These are phyloP conservation scores for Carpinus fangiana DNA, from an alignment of 306 rosid genomes.

Conservation along the genomic window DNA sequence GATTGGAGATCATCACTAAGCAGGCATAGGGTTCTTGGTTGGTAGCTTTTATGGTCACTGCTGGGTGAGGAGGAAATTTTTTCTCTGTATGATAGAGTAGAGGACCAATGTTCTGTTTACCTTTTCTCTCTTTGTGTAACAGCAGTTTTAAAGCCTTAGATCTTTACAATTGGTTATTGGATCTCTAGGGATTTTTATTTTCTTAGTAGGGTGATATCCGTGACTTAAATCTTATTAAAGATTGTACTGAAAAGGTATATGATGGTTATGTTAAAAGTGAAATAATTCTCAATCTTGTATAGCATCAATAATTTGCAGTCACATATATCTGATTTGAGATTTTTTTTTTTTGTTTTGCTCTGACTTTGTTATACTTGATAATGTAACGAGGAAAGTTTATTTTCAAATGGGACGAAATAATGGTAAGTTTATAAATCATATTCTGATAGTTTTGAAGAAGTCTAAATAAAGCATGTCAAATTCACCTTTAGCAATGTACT, in stretches of 20 bases:
- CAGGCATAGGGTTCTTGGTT: constrained; percentile 24
- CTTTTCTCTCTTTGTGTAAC: constrained; percentile 33
- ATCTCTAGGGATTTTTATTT: constrained; percentile 19
- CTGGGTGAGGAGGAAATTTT: constrained; percentile 20
- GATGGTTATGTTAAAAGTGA: constrained; percentile 12
- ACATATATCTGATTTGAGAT: constrained; percentile 16
- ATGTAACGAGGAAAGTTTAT: not conserved
- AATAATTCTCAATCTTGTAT: constrained; percentile 20
- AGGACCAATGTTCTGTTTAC: constrained; percentile 24
- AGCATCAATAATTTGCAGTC: constrained; percentile 7
- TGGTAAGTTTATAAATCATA: constrained; percentile 13
- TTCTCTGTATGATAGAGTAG: constrained; percentile 27
- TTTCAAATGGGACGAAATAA: constrained; percentile 18
- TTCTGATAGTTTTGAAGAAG: not conserved
- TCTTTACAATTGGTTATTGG: constrained; percentile 29
- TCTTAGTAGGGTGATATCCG: constrained; percentile 28
- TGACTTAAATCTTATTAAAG: constrained; percentile 6
- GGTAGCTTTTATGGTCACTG: constrained; percentile 21
- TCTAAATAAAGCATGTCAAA: not conserved
- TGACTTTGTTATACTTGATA: constrained; percentile 14
- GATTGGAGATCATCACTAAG: constrained; percentile 12
- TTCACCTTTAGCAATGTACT: not conserved
- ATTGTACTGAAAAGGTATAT: not conserved
- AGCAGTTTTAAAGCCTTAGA: constrained; percentile 24
- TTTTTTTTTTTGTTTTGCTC: not conserved